Evolutionary conservation across 2,329 filamentous ascomycete genomes (phyloP), one percentile per base, ranked within the genome.

Genomic region (Cladosporium sp.): DNA sequence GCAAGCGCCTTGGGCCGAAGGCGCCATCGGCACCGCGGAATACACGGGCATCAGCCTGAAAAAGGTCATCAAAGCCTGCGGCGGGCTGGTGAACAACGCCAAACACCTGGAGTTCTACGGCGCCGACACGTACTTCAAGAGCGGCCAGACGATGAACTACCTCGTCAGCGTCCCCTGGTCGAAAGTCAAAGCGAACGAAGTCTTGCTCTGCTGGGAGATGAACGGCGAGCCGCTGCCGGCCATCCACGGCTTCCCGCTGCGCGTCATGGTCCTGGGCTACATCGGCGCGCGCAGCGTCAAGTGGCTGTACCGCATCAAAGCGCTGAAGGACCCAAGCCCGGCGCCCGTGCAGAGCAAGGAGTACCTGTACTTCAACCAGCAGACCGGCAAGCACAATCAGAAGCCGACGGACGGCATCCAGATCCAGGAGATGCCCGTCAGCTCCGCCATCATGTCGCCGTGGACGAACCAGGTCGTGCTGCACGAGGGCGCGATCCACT

Each of bases 201-300:
- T 87, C 0, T 71, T 87, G 46, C 72, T 87, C 0, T 81, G 80
- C 0, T 87, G 83, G 82, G 81, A 86, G 61, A 87, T 87, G 84
- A 87, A 87, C 57, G 83, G 79, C 4, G 71, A 84, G 55, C 74
- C 75, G 0, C 70, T 87, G 0, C 84, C 84, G 0, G 75, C 73
- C 9, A 85, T 86, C 54, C 85, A 87, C 55, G 84, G 84, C 0
- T 83, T 74, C 19, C 84, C 84, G 0, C 68, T 87, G 0, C 75
- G 84, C 4, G 72, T 77, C 0, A 75, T 87, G 0, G 83, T 86
- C 0, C 73, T 83, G 4, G 67, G 67, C 9, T 86, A 86, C 58
- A 85, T 87, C 53, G 84, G 84, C 1, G 84, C 83, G 0, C 67
- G 81, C n/a, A 80, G 76, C 54, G 76, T 79, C 53, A 84, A 84